These are phyloP conservation scores for Aegilops tauschii DNA, from an alignment of 176 grass and related monocot species.

Conservation along the genomic window DNA sequence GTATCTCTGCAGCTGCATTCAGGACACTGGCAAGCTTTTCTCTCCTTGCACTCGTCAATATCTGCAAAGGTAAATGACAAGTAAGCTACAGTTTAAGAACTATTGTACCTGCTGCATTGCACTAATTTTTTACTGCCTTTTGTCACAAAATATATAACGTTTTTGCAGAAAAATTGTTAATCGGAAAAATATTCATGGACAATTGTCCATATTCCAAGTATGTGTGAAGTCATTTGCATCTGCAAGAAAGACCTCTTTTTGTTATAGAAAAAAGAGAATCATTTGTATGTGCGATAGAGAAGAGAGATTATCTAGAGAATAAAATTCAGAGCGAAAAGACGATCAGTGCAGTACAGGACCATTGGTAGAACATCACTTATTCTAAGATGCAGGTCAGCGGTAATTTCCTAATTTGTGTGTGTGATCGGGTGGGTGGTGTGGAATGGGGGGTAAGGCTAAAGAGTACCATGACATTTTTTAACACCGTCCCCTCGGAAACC, in stretches of 20 bases:
- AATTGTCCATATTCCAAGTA: not conserved
- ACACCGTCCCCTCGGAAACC: slow-evolving; percentile 58
- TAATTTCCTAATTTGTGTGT: too few relatives aligned
- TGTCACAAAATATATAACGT: not conserved
- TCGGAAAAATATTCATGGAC: not conserved
- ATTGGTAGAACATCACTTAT: not conserved
- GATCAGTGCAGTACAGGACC: not conserved
- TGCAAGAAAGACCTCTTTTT: slow-evolving; percentile 1
- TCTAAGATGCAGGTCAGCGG: not conserved
- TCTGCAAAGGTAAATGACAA: slow-evolving; percentile 40
- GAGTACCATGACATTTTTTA: slow-evolving; percentile 56
- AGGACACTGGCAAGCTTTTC: slow-evolving; percentile 59
- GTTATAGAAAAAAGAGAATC: not conserved
- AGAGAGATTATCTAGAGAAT: not conserved
- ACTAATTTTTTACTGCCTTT: not conserved
- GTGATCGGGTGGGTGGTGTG: not conserved
- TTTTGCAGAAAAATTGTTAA: not conserved
- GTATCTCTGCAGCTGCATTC: slow-evolving; percentile 67
- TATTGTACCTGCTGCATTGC: not conserved
- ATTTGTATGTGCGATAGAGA: not conserved
- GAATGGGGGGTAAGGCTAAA: not conserved
- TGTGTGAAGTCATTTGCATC: not conserved
- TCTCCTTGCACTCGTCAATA: slow-evolving; percentile 71
- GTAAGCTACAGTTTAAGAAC: not conserved
- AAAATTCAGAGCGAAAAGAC: not conserved